Conservation (phyloP, 1,284 basidiomycete genomes). For the Cutaneotrichosporon sp. region DNA sequence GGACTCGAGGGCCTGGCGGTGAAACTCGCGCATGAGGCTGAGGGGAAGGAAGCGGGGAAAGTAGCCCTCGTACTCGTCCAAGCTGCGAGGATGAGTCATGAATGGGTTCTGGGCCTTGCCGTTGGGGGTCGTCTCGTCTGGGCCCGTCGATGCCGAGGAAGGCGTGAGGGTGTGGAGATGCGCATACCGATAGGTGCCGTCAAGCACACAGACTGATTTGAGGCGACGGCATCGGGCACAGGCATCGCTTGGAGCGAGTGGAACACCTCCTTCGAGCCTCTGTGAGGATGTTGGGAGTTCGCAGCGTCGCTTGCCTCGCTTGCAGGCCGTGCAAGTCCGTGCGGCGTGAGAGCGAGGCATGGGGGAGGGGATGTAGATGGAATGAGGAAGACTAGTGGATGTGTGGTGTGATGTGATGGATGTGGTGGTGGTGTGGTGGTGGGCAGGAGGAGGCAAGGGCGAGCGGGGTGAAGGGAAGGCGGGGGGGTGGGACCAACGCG, state of each 20-base stretch:
- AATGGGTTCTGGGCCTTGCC: background rate
- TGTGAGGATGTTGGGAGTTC: background rate
- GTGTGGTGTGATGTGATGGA: background rate
- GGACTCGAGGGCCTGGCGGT: constrained; percentile 2
- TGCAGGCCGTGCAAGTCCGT: background rate
- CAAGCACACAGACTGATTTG: background rate
- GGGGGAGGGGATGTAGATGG: too few relatives aligned
- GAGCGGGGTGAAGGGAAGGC: too few relatives aligned
- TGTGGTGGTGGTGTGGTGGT: too few relatives aligned
- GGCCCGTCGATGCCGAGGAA: background rate
- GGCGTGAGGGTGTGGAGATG: constrained; percentile 2
- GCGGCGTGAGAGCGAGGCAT: constrained; percentile 2
- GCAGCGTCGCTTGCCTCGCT: constrained; percentile 1
- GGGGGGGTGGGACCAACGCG: too few relatives aligned
- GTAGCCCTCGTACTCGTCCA: constrained; percentile 11
- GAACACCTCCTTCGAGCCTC: background rate
- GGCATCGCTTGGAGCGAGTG: background rate
- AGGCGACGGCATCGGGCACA: constrained; percentile 4
- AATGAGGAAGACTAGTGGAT: too few relatives aligned
- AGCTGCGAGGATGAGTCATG: background rate
- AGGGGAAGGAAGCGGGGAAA: constrained; percentile 15
- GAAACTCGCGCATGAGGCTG: constrained; percentile 12
- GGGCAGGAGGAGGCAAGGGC: too few relatives aligned
- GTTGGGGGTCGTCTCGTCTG: background rate
- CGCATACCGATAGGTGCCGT: background rate